Percentiles rank a stretch among this genome's conserved stretches.
These are phyloP conservation scores for Plantago coronopus DNA, from an alignment of 305 asterid genomes.

Conservation along the genomic window DNA sequence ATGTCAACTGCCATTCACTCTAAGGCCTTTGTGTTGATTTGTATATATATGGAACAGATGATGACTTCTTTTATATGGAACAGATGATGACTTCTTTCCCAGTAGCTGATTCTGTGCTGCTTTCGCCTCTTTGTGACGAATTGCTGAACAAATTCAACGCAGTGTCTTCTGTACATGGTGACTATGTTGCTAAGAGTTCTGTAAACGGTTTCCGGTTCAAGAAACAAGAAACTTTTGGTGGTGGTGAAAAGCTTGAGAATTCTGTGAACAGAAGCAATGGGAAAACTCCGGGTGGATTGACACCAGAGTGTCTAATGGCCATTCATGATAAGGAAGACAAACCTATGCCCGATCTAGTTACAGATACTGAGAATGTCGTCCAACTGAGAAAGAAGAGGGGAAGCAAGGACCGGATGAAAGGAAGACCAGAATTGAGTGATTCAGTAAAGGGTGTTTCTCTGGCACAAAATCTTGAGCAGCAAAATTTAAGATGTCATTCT, in stretches of 20 bases:
- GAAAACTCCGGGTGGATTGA: constrained; percentile 37
- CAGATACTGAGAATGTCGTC: constrained; percentile 35
- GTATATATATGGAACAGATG: constrained; percentile 42
- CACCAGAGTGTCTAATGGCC: constrained; percentile 32
- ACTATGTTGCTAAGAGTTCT: constrained; percentile 38
- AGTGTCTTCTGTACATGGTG: constrained; percentile 28
- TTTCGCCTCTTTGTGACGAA: constrained; percentile 75
- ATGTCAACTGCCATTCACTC: constrained; percentile 8
- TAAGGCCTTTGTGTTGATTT: constrained; percentile 17
- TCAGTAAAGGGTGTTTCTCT: constrained; percentile 35
- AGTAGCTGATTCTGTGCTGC: constrained; percentile 40
- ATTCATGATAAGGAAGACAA: constrained; percentile 30
- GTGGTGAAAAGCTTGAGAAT: constrained; percentile 10
- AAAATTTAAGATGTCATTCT: constrained; percentile 40
- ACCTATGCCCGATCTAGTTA: constrained; percentile 30
- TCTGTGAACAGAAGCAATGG: constrained; percentile 32
- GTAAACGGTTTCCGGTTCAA: constrained; percentile 28
- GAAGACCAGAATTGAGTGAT: constrained; percentile 35
- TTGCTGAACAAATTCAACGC: constrained; percentile 47
- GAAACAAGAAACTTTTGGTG: constrained; percentile 35
- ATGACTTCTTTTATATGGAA: constrained; percentile 64
- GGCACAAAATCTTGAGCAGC: constrained; percentile 38
- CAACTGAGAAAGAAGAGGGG: constrained; percentile 37
- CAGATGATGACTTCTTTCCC: constrained; percentile 68
- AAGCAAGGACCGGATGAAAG: constrained; percentile 41